Base-by-base conservation (phyloP, 1,284 basidiomycete species). In the Phaffia rhodozyma region DNA sequence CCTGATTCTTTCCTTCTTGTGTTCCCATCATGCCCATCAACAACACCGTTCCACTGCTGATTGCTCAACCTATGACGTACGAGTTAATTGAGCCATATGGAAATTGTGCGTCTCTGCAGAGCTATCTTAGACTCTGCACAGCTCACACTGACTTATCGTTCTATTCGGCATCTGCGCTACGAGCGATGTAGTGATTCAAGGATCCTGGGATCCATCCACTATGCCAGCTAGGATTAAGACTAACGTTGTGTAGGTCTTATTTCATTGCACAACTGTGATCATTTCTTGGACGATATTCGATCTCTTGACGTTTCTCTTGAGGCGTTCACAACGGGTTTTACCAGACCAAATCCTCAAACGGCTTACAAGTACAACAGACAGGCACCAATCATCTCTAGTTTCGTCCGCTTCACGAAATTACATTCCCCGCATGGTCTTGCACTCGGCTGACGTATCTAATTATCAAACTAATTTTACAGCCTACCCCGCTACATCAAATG, bases 401-500 rank as follows among this genome's bases (percentile, higher is more conserved):
- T 30, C 30, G 50, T 23, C 7, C 20, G 1, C 5, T 32, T n/a
- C n/a, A 13, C 11, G 2, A 23, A 7, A 47, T 20, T 47, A 3
- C n/a, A 21, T 25, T 57, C 3, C 6, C 30, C 34, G 0, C 29
- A 29, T 29, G 11, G 3, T 27, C 34, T 47, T 29, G 9, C 13
- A 9, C 20, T 13, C 23, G 38, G n/a, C 43, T 16, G 21, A 58
- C 25, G 9, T 23, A 27, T 47, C 29, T 23, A 18, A 18, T 7
- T 9, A 18, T 55, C 27, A 34, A 29, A 25, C 7, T 20, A 20
- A 2, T n/a, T 49, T n/a, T 18, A 21, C 50, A 61, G 60, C 60
- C 1, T 92, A 91, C 74, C 82, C 84, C 0, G 68, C 74, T 0
- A 80, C 74, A 13, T 67, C 75, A 18, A 74, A 77, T 67, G 63